Evolutionary conservation across 2,329 filamentous ascomycete species (phyloP).

Genomic region (Diaporthe nobilis): DNA sequence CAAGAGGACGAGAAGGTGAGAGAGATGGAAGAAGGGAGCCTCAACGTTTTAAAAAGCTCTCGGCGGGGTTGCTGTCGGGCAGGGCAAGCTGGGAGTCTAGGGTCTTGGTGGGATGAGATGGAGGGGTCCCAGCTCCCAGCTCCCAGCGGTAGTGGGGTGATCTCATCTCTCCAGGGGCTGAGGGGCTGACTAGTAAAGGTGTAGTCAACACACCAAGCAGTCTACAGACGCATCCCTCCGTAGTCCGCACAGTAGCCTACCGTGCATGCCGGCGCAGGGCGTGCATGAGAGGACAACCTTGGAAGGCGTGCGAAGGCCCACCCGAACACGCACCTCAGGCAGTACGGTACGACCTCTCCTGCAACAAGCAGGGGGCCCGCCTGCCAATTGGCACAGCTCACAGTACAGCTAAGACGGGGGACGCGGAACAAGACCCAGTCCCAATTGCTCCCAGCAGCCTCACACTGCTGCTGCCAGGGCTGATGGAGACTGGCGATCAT

Average conservation of each 20-base stretch:
- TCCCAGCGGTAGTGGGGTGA: constrained; percentile 31
- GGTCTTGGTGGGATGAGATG: constrained; percentile 39
- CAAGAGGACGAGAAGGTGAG: constrained; percentile 27
- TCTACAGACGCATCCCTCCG: constrained; percentile 1
- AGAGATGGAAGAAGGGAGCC: constrained; percentile 21
- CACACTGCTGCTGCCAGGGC: constrained; percentile 13
- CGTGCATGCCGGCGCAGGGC: constrained; percentile 16
- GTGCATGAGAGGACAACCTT: constrained; percentile 26
- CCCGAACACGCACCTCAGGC: neutral
- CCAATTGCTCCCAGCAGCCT: neutral
- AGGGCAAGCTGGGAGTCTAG: constrained; percentile 27
- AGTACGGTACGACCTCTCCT: constrained; percentile 13
- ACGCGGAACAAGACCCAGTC: constrained; percentile 1
- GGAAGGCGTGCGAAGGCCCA: constrained; percentile 21
- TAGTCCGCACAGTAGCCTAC: constrained; percentile 1
- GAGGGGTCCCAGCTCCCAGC: constrained; percentile 34
- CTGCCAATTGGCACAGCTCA: constrained; percentile 27
- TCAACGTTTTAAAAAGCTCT: constrained; percentile 42
- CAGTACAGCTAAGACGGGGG: constrained; percentile 14
- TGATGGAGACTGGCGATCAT: constrained; percentile 20
- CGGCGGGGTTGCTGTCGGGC: constrained; percentile 35
- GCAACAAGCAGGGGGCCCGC: constrained; percentile 30
- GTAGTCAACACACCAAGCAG: neutral
- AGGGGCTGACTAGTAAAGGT: constrained; percentile 4
- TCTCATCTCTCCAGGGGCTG: constrained; percentile 18